Percentiles rank a stretch among this genome's conserved stretches.
These are phyloP conservation scores for Fraxinus pennsylvanica DNA, from an alignment of 257 asterid genomes.

Conservation along the genomic window DNA sequence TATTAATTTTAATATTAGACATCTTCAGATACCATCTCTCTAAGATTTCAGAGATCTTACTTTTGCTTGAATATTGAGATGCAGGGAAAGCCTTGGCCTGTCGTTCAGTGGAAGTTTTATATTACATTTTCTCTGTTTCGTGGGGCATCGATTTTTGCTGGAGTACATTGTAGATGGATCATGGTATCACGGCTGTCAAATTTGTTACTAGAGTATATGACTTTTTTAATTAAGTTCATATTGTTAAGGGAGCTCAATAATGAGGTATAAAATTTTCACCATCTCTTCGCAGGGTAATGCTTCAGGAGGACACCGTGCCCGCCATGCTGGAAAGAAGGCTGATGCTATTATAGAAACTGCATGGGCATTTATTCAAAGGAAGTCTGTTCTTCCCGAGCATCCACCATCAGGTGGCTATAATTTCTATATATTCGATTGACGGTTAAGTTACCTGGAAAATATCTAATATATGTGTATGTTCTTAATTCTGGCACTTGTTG, in stretches of 20 bases:
- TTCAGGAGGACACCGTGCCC: conserved; percentile 92
- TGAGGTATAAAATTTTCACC: conserved; percentile 10
- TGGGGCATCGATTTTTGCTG: conserved; percentile 83
- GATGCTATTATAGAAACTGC: conserved; percentile 62
- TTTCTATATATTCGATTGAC: conserved; percentile 1
- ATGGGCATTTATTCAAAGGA: conserved; percentile 61
- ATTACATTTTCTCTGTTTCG: conserved; percentile 88
- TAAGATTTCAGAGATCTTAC: conserved; percentile 18
- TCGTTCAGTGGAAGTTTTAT: conserved; percentile 84
- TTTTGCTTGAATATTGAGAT: conserved; percentile 23
- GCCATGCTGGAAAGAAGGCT: conserved; percentile 63
- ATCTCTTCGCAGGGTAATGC: conserved; percentile 74
- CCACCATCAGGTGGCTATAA: conserved; percentile 59
- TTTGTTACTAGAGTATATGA: conserved; percentile 20
- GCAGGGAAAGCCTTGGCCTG: conserved; percentile 94
- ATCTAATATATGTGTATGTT: conserved; percentile 4
- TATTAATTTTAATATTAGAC: not conserved
- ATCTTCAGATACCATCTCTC: not conserved
- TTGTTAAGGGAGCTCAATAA: not conserved
- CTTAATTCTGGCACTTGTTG: not conserved
- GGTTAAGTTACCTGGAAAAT: not conserved
- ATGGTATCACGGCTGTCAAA: conserved; percentile 47
- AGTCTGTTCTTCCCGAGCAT: conserved; percentile 67
- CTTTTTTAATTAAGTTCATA: not conserved
- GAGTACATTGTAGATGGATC: conserved; percentile 85